Conservation (phyloP, 1,139 yeast species). For the Nakaseomyces uthaithaninus region DNA sequence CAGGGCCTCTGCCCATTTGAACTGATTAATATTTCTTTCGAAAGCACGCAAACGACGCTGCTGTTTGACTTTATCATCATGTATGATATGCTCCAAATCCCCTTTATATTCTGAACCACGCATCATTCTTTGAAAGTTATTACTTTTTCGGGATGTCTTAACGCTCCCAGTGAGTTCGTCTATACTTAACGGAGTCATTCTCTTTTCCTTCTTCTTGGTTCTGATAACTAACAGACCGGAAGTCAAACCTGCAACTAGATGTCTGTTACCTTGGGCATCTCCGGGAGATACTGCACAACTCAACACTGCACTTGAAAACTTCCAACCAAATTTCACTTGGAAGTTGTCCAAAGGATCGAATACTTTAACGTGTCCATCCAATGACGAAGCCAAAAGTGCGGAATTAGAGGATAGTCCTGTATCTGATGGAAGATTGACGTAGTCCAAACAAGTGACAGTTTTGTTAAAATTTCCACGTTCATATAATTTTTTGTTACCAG, state of each 20-base stretch:
- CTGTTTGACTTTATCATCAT: slow-evolving; percentile 46
- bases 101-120: slow-evolving; percentile 89
- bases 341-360: slow-evolving; percentile 74
- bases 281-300: slow-evolving; percentile 87
- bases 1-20: slow-evolving; percentile 87
- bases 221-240: slow-evolving; percentile 84
- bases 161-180: slow-evolving; percentile 34
- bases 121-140: slow-evolving; percentile 65
- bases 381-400: slow-evolving; percentile 83
- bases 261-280: slow-evolving; percentile 44
- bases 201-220: slow-evolving; percentile 70
- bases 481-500: slow-evolving; percentile 46
- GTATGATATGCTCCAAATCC: slow-evolving; percentile 70
- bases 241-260: slow-evolving; percentile 88
- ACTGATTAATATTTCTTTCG: slow-evolving; percentile 76
- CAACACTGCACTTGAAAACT: slow-evolving; percentile 86
- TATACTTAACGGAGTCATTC: slow-evolving; percentile 38
- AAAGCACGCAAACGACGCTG: slow-evolving; percentile 63
- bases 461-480: slow-evolving; percentile 66
- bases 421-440: slow-evolving; percentile 35
- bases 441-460: slow-evolving; percentile 77
- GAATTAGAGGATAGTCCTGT: slow-evolving; percentile 48
- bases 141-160: slow-evolving; percentile 24
- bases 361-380: slow-evolving; percentile 95
- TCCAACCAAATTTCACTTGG: slow-evolving; percentile 96